Percentiles rank a stretch among this genome's conserved stretches.
These are phyloP conservation scores for Magnaporthales sp. DNA, from an alignment of 2,329 filamentous ascomycete species.

Conservation along the genomic window DNA sequence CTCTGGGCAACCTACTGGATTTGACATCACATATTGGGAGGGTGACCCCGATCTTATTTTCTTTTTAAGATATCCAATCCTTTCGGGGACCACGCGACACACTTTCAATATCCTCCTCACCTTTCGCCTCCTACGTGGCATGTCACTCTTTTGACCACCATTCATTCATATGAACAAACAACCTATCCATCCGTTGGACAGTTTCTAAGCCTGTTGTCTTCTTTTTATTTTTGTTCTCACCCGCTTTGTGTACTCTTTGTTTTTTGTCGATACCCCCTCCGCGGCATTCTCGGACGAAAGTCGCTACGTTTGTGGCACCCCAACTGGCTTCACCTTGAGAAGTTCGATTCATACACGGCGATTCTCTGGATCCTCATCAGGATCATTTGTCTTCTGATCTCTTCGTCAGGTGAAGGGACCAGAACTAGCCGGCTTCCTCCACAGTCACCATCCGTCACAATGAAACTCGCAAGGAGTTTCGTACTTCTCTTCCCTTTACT, in stretches of 20 bases:
- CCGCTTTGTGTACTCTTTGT: background rate
- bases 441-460: background rate
- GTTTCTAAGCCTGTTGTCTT: background rate
- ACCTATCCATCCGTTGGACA: background rate
- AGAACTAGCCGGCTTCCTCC: background rate
- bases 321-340: background rate
- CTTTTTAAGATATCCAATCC: background rate
- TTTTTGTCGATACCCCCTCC: background rate
- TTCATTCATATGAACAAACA: background rate
- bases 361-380: background rate
- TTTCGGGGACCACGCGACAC: background rate
- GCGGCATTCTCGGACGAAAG: background rate
- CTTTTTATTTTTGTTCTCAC: background rate
- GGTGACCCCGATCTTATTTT: background rate
- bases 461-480: conserved; percentile 2
- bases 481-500: background rate
- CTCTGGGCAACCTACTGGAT: background rate
- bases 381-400: background rate
- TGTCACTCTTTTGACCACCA: background rate
- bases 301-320: background rate
- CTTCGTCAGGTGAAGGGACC: background rate
- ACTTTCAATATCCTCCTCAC: background rate
- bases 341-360: background rate
- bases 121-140: background rate
- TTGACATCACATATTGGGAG: background rate